These are phyloP conservation scores for Penicillium maclennaniae DNA, from an alignment of 495 filamentous ascomycete species.

Conservation along the genomic window DNA sequence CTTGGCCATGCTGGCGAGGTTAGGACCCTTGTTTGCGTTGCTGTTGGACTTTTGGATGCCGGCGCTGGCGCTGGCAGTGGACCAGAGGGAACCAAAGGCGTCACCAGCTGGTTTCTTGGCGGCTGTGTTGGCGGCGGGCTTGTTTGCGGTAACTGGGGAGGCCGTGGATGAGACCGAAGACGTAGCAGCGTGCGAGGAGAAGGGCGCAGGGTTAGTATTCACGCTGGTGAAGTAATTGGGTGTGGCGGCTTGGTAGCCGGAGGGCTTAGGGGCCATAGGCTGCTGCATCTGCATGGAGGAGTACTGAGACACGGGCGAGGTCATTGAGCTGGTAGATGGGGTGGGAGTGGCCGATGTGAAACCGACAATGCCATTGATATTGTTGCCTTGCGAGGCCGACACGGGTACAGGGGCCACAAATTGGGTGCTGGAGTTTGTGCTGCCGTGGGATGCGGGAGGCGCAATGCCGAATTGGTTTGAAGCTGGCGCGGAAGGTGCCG, in stretches of 20 bases:
- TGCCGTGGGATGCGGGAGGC: constrained; percentile 58
- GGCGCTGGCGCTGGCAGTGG: constrained; percentile 65
- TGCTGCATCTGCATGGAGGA: constrained; percentile 43
- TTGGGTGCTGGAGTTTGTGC: constrained; percentile 61
- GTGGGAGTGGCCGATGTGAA: constrained; percentile 78
- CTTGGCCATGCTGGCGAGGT: constrained; percentile 88
- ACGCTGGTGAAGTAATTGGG: constrained; percentile 97
- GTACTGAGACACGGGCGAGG: constrained; percentile 49
- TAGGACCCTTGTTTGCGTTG: constrained; percentile 62
- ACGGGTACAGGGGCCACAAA: constrained; percentile 81
- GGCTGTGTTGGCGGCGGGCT: constrained; percentile 41
- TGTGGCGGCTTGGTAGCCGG: constrained; percentile 67
- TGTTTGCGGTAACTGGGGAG: constrained; percentile 31
- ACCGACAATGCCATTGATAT: constrained; percentile 72
- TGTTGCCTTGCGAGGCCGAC: constrained; percentile 71
- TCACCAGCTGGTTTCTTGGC: constrained; percentile 63
- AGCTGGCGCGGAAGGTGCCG: constrained; percentile 43
- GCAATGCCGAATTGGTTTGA: constrained; percentile 44
- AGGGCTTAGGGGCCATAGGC: constrained; percentile 45
- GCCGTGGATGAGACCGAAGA: constrained; percentile 38
- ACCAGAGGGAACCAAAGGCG: constrained; percentile 86
- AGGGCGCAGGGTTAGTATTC: constrained; percentile 19
- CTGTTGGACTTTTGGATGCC: constrained; percentile 74
- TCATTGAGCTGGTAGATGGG: constrained; percentile 43
- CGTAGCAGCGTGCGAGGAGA: constrained; percentile 27